These are phyloP conservation scores for Elsinoe australis DNA, from an alignment of 2,329 filamentous ascomycete genomes.

Conservation along the genomic window DNA sequence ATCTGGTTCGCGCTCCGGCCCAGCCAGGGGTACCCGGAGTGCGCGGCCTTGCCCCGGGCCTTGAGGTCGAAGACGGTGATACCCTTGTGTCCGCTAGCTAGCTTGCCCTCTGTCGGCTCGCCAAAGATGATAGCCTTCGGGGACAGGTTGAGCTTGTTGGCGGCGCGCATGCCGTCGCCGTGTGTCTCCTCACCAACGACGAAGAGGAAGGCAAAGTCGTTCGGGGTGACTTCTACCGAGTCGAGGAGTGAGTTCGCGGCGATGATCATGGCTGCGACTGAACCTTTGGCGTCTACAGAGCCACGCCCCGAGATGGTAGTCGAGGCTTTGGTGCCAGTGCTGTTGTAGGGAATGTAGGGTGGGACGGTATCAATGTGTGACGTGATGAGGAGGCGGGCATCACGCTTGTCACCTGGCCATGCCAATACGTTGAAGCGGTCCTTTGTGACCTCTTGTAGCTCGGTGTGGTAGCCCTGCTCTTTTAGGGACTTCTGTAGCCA, in stretches of 20 bases:
- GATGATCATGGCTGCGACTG: constrained; percentile 63
- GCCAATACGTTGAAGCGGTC: constrained; percentile 70
- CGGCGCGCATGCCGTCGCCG: constrained; percentile 69
- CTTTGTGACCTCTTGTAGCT: constrained; percentile 47
- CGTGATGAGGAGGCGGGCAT: constrained; percentile 57
- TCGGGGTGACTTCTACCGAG: constrained; percentile 35
- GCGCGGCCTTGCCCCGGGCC: constrained; percentile 68
- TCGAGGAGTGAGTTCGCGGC: constrained; percentile 52
- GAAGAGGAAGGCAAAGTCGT: constrained; percentile 47
- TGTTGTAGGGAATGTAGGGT: constrained; percentile 62
- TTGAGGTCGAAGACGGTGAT: constrained; percentile 59
- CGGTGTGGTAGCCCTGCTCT: constrained; percentile 53
- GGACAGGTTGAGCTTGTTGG: constrained; percentile 41
- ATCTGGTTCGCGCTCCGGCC: constrained; percentile 79
- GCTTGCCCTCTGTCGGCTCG: constrained; percentile 81
- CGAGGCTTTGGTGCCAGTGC: constrained; percentile 44
- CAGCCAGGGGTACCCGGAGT: constrained; percentile 88
- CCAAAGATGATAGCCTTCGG: constrained; percentile 73
- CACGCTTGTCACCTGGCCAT: constrained; percentile 44
- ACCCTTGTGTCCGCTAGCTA: constrained; percentile 89
- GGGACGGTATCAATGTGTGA: constrained; percentile 79
- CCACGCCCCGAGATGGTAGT: constrained; percentile 61
- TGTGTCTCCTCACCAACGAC: constrained; percentile 74
- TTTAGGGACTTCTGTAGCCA: constrained; percentile 63
- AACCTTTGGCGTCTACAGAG: constrained; percentile 54